Base-by-base conservation (phyloP, 371 early-diverging fungal genomes). In the Cladochytrium tenue region DNA sequence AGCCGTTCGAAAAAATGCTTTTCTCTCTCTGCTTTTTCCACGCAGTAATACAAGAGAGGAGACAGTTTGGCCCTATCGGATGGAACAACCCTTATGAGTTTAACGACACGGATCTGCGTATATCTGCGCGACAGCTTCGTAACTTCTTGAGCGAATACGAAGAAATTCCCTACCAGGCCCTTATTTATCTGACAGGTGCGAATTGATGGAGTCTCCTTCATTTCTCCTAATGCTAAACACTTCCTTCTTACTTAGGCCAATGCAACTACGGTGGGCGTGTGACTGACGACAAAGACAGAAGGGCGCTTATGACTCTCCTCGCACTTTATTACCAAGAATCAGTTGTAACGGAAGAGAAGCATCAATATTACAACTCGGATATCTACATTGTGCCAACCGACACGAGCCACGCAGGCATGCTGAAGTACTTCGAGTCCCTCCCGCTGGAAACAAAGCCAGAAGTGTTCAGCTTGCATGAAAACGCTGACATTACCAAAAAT, bases 61-160 rank as follows among this genome's bases (percentile, higher is more conserved):
- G 80, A 26, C 75, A 80, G 60, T 83, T 80, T 71, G 84, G 84
- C 1, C 81, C 84, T 2, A 83, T 83, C 60, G 84, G 84, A 2
- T 83, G 84, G 84, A 83, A 83, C 64, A 83, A 81, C 66, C 81
- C 84, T n/a, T 83, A 83, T 62, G 84, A 81, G 67, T 83, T 83
- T 64, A 83, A 79, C 58, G 84, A 83, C 32, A 76, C 84, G 1
- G 84, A 83, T 65, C 60, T 83, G 27, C 62, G 81, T 4, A 83
- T 83, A 28, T 81, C 81, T 1, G 84, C 77, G 1, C 56, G 81
- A 17, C 84, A 83, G 62, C 64, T 83, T 28, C 71, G 78, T 15
- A 83, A 81, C 64, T 83, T 83, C 51, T 60, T 83, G 58, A 74
- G 64, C 57, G 80, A 80, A 35, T 81, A 83, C 58, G 80, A 83